phyloP scores from a whole-genome alignment of 345 rosid species.

The Lumnitzera littorea region DNA sequence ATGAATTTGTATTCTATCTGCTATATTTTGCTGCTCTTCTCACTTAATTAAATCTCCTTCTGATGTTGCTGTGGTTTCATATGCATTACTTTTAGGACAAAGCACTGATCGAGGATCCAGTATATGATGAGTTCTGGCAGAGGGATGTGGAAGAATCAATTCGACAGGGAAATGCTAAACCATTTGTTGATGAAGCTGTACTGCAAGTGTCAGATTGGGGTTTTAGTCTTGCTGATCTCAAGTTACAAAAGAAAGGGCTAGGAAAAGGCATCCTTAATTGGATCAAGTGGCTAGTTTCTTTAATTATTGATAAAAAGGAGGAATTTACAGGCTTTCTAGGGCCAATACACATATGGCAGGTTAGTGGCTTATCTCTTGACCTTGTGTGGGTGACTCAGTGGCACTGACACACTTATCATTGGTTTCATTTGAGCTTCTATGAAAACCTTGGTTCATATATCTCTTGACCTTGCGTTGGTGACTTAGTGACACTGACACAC shows the following conservation, averaged over 20 bases:
- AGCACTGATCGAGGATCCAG: conserved; percentile 61
- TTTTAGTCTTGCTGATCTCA: conserved; percentile 55
- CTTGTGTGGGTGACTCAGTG: not conserved
- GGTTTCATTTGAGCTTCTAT: too few species aligned
- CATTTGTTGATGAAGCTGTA: conserved; percentile 59
- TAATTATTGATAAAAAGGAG: conserved; percentile 27
- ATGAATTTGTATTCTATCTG: too few species aligned
- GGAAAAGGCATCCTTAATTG: conserved; percentile 36
- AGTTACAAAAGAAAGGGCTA: conserved; percentile 37
- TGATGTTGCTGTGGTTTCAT: not conserved
- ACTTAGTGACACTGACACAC: not conserved
- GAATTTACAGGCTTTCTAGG: conserved; percentile 61
- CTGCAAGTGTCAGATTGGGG: conserved; percentile 67
- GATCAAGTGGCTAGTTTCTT: conserved; percentile 30
- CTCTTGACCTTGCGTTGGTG: not conserved
- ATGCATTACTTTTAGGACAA: conserved; percentile 34
- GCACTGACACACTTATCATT: too few species aligned
- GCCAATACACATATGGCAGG: conserved; percentile 79
- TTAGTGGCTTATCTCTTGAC: conserved; percentile 12
- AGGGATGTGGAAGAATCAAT: conserved; percentile 72
- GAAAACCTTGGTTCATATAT: not conserved
- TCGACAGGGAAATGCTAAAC: conserved; percentile 51
- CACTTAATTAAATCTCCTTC: not conserved
- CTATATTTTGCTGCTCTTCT: not conserved
- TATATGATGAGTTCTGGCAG: conserved; percentile 67